These are phyloP conservation scores for Bonia amplexicaulis DNA, from an alignment of 176 grass and related monocot genomes.

Conservation along the genomic window DNA sequence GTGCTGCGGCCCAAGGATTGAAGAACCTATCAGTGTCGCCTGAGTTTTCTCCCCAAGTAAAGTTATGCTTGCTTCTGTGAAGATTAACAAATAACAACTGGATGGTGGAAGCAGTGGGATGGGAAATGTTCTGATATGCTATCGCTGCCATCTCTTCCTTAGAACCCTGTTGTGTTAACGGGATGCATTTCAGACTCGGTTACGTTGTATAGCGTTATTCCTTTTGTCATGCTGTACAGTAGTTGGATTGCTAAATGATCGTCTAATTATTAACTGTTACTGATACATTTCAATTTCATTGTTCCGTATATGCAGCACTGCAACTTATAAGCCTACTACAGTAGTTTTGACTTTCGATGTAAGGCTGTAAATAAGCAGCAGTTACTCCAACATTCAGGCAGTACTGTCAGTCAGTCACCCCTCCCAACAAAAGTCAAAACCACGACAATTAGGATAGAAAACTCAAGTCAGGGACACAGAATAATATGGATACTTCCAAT, in stretches of 20 bases:
- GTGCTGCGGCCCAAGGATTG: conserved; percentile 44
- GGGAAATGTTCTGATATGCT: background rate
- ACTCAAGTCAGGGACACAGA: background rate
- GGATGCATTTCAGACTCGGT: conserved; percentile 9
- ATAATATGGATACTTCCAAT: background rate
- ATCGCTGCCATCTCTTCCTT: background rate
- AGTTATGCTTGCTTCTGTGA: background rate
- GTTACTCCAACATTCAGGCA: background rate
- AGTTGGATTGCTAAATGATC: background rate
- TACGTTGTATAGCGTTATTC: background rate
- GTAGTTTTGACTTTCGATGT: background rate
- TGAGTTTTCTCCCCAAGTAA: conserved; percentile 8
- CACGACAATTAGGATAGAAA: background rate
- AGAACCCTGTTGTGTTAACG: background rate
- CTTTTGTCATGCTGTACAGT: background rate
- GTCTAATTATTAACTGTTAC: background rate
- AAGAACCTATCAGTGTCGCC: conserved; percentile 9
- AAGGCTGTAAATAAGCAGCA: background rate
- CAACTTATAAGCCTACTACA: background rate
- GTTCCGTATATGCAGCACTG: background rate
- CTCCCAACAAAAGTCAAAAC: background rate
- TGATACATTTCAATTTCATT: background rate
- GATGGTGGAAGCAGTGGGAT: background rate
- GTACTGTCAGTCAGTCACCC: background rate
- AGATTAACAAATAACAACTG: background rate